Percentiles rank a stretch among this genome's conserved stretches.
Evolutionary conservation across 768 basidiomycete genomes (phyloP).

Genomic region (Tylopilus rubrobrunneus): DNA sequence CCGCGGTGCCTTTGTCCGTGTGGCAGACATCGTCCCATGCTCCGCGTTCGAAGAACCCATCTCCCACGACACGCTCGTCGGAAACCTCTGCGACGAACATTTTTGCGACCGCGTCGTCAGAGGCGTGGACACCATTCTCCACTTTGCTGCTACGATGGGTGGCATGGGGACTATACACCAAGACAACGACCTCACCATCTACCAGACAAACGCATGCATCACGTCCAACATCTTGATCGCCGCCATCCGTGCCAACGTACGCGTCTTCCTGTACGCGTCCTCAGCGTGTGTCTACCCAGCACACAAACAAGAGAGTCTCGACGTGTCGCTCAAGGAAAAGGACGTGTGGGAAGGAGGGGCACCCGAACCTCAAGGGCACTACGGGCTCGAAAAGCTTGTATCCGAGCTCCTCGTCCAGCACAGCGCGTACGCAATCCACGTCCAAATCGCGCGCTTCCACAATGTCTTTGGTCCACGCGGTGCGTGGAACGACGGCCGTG

Average conservation of each 20-base stretch:
- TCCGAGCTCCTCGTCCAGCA: slow-evolving; percentile 44
- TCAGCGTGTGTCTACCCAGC: slow-evolving; percentile 58
- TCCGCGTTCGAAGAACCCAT: slow-evolving; percentile 21
- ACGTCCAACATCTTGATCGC: slow-evolving; percentile 45
- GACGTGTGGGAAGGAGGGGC: slow-evolving; percentile 39
- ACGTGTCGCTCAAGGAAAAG: slow-evolving; percentile 44
- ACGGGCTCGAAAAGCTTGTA: slow-evolving; percentile 55
- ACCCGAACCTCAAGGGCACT: slow-evolving; percentile 50
- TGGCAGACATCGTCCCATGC: slow-evolving; percentile 38
- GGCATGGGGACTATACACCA: slow-evolving; percentile 62
- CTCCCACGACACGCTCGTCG: slow-evolving; percentile 37
- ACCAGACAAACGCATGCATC: slow-evolving; percentile 47
- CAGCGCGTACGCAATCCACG: slow-evolving; percentile 29
- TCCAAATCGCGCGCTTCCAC: slow-evolving; percentile 54
- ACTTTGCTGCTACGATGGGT: slow-evolving; percentile 61
- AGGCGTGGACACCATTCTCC: slow-evolving; percentile 45
- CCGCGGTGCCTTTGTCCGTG: slow-evolving; percentile 34
- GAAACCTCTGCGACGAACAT: slow-evolving; percentile 43
- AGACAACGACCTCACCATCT: slow-evolving; percentile 47
- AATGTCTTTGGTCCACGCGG: slow-evolving; percentile 56
- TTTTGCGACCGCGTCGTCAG: slow-evolving; percentile 37
- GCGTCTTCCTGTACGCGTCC: slow-evolving; percentile 51
- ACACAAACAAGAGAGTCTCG: slow-evolving; percentile 34
- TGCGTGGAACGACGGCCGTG: slow-evolving; percentile 50
- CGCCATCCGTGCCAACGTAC: slow-evolving; percentile 35